Conservation (phyloP, 2,329 filamentous ascomycete genomes). For the Ustulina deusta region DNA sequence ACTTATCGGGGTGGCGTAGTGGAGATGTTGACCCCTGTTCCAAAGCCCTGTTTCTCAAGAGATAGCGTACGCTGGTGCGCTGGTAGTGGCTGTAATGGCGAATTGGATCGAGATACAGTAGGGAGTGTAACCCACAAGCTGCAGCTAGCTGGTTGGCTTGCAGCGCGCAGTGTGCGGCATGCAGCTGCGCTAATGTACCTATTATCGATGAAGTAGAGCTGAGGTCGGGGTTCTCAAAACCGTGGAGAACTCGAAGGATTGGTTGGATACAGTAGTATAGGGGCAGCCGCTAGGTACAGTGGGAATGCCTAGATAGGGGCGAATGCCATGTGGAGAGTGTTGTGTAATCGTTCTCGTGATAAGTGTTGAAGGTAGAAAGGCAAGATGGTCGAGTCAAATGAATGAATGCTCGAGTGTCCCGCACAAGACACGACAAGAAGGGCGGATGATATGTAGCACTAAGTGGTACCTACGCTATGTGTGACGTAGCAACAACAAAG, state of each 20-base stretch:
- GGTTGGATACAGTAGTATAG: neutral
- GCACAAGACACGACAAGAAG: slow-evolving; percentile 1
- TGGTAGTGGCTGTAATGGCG: neutral
- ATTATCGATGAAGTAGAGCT: neutral
- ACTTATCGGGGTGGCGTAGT: slow-evolving; percentile 23
- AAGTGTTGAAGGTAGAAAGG: neutral
- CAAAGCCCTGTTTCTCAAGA: slow-evolving; percentile 16
- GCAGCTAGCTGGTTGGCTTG: slow-evolving; percentile 23
- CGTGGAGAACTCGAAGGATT: neutral
- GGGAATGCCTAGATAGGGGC: neutral
- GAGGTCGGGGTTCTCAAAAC: neutral
- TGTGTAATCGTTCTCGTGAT: neutral
- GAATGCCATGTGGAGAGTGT: neutral
- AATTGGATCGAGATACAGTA: neutral
- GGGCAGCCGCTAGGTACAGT: neutral
- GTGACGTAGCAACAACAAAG: neutral
- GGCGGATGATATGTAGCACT: slow-evolving; percentile 14
- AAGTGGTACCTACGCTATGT: neutral
- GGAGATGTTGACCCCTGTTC: slow-evolving; percentile 19
- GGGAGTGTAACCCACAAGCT: neutral
- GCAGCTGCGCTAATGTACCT: slow-evolving; percentile 19
- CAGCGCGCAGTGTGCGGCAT: slow-evolving; percentile 24
- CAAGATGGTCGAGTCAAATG: neutral
- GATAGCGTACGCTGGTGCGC: slow-evolving; percentile 8
- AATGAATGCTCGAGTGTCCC: neutral